A percentile compares a stretch with the other conserved stretches of the same genome.
These are phyloP conservation scores for Aspergillus ochraceus DNA, from an alignment of 2,329 filamentous ascomycete genomes.

Conservation along the genomic window DNA sequence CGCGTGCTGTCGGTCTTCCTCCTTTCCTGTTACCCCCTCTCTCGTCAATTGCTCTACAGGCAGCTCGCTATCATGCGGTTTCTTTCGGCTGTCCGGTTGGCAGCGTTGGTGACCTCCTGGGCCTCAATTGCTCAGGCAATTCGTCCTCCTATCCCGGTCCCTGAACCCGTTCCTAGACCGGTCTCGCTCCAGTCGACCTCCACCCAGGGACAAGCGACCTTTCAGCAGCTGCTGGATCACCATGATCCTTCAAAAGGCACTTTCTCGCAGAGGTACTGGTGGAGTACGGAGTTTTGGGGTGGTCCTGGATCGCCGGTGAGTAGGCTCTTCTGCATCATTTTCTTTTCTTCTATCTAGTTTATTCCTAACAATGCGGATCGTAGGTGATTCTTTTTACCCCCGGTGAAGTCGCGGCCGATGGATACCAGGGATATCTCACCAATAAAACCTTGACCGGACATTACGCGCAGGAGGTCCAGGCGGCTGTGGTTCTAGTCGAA, in stretches of 20 bases:
- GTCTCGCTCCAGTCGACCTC: background rate
- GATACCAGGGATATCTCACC: slow-evolving; percentile 53
- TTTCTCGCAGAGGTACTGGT: slow-evolving; percentile 57
- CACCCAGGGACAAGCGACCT: slow-evolving; percentile 31
- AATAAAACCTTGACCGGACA: slow-evolving; percentile 52
- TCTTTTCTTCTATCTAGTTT: slow-evolving; percentile 15
- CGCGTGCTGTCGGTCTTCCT: background rate
- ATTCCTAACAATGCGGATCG: background rate
- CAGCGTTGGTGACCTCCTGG: background rate
- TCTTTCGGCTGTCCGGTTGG: background rate
- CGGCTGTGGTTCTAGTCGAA: slow-evolving; percentile 57
- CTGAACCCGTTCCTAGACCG: background rate
- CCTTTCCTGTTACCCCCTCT: background rate
- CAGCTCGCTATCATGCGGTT: background rate
- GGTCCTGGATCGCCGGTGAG: slow-evolving; percentile 56
- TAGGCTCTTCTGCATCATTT: slow-evolving; percentile 8
- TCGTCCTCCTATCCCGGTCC: background rate
- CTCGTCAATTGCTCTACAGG: background rate
- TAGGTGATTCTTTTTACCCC: slow-evolving; percentile 53
- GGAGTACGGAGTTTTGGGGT: slow-evolving; percentile 52
- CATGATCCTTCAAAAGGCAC: slow-evolving; percentile 55
- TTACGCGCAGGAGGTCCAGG: slow-evolving; percentile 54
- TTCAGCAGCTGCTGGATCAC: slow-evolving; percentile 62
- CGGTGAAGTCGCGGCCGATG: slow-evolving; percentile 51
- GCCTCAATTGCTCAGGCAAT: background rate